A percentile compares a stretch with the other conserved stretches of the same genome.
Conservation (phyloP, 2,329 filamentous ascomycete genomes). For the Amauroascus niger region DNA sequence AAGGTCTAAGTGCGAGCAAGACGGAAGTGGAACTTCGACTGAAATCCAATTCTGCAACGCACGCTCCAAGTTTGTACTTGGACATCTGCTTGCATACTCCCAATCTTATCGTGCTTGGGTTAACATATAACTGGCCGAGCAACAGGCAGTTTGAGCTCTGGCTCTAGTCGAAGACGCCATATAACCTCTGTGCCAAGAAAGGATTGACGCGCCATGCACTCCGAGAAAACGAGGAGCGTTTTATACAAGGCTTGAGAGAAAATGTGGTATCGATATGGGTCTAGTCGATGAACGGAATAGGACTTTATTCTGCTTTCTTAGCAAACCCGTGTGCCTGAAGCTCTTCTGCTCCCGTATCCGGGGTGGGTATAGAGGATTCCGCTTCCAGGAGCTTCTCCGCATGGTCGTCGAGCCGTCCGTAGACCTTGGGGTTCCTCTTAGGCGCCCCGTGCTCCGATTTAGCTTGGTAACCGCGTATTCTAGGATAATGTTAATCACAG, state of each 20-base stretch:
- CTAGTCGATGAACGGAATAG: not conserved
- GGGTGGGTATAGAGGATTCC: slow-evolving; percentile 42
- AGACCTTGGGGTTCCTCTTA: slow-evolving; percentile 59
- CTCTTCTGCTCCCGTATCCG: slow-evolving; percentile 43
- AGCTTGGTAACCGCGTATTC: slow-evolving; percentile 70
- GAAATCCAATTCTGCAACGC: too few species aligned
- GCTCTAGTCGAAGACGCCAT: too few species aligned
- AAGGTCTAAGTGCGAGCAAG: too few species aligned
- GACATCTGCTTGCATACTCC: too few species aligned
- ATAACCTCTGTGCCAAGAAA: too few species aligned
- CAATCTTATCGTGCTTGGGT: too few species aligned
- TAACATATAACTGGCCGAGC: too few species aligned
- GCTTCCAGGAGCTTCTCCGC: slow-evolving; percentile 41
- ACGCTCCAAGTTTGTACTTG: too few species aligned
- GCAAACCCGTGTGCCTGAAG: slow-evolving; percentile 51
- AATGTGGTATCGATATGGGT: too few species aligned
- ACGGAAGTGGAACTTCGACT: too few species aligned
- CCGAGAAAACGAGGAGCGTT: not conserved
- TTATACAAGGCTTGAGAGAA: not conserved
- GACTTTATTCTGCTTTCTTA: slow-evolving; percentile 27
- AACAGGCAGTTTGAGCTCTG: too few species aligned
- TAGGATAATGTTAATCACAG: slow-evolving; percentile 19
- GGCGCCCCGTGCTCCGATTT: slow-evolving; percentile 55
- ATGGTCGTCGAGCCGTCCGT: slow-evolving; percentile 49
- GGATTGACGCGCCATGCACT: too few species aligned